Conservation (phyloP, 805 yeast genomes). For the Candida oleophila region DNA sequence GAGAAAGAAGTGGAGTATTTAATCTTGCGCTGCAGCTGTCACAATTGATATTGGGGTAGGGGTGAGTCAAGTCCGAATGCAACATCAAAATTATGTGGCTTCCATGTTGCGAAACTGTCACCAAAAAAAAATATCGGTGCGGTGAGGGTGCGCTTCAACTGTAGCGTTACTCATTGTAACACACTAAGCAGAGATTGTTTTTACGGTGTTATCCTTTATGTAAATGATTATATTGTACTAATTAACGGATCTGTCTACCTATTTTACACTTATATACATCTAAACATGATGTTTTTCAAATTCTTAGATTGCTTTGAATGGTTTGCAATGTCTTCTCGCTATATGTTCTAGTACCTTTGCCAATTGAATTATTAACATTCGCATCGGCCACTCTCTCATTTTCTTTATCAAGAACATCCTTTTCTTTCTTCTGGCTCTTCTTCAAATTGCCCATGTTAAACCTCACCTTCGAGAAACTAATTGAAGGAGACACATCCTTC, state of each 20-base stretch:
- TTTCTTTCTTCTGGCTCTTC: not conserved
- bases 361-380: not conserved
- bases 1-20: too few relatives aligned
- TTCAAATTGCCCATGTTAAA: not conserved
- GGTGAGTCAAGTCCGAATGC: too few relatives aligned
- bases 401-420: not conserved
- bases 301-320: not conserved
- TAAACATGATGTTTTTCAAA: not conserved
- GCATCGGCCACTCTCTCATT: not conserved
- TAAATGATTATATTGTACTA: too few relatives aligned
- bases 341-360: not conserved
- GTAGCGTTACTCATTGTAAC: too few relatives aligned
- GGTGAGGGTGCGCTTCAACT: too few relatives aligned
- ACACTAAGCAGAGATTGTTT: too few relatives aligned
- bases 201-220: too few relatives aligned
- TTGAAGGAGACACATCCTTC: not conserved
- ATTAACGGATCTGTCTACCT: not conserved
- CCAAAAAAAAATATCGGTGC: too few relatives aligned
- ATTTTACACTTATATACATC: not conserved
- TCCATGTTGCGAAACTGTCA: too few relatives aligned
- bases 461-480: not conserved
- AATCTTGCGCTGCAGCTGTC: too few relatives aligned
- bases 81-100: too few relatives aligned
- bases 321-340: constrained; percentile 1
- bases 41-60: too few relatives aligned